These are phyloP conservation scores for Neoascochyta sp. DNA, from an alignment of 2,329 filamentous ascomycete species.

Conservation along the genomic window DNA sequence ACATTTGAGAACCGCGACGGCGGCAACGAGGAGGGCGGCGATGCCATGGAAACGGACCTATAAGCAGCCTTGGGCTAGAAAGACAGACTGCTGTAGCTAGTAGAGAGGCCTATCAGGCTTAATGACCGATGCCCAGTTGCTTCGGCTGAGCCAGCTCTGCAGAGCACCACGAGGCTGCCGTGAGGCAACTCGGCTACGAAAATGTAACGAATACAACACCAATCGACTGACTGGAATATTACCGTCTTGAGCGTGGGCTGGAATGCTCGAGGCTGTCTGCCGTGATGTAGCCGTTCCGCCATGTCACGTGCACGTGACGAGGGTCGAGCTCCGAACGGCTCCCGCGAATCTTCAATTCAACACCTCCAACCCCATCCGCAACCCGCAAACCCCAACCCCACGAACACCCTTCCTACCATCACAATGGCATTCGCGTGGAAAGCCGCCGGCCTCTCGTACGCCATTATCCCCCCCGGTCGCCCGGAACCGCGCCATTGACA, in stretches of 20 bases:
- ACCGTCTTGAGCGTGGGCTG: no score
- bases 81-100: not conserved
- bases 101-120: not conserved
- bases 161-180: conserved; percentile 7
- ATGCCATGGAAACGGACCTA: conserved; percentile 56
- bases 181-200: conserved; percentile 14
- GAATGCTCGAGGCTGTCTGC: not conserved
- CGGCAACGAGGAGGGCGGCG: conserved; percentile 32
- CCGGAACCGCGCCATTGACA: conserved; percentile 27
- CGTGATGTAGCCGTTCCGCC: not conserved
- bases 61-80: not conserved
- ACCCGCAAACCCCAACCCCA: conserved; percentile 20
- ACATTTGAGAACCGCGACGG: conserved; percentile 48
- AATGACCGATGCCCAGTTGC: not conserved
- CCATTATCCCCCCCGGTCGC: conserved; percentile 20
- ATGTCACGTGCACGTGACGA: conserved; percentile 25
- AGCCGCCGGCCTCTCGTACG: conserved; percentile 93
- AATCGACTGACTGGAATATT: not conserved
- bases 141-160: conserved; percentile 1
- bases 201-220: conserved; percentile 19
- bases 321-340: conserved; percentile 22
- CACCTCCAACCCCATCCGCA: conserved; percentile 25
- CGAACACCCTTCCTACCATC: conserved; percentile 39
- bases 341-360: conserved; percentile 28
- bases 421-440: conserved; percentile 99